These are phyloP conservation scores for Mortierella sp. DNA, from an alignment of 371 early-diverging fungal species.

Conservation along the genomic window DNA sequence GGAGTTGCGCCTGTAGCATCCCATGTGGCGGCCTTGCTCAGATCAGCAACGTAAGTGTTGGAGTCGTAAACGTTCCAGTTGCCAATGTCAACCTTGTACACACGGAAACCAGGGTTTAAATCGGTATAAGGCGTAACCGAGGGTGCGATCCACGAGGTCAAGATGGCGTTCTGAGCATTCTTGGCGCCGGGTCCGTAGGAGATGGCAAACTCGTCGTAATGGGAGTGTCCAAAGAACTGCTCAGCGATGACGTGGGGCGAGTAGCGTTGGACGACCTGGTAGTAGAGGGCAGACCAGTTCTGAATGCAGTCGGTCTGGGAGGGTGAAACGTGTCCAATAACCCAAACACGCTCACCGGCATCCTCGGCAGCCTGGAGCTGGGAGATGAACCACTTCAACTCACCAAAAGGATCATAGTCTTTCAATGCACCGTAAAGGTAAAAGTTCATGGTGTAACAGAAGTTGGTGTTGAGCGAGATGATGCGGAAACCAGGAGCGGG, in stretches of 20 bases:
- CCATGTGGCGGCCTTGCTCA: conserved; percentile 63
- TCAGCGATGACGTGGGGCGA: conserved; percentile 71
- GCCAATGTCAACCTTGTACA: conserved; percentile 67
- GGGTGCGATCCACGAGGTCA: conserved; percentile 67
- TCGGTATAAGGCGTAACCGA: conserved; percentile 66
- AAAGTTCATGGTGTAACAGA: conserved; percentile 70
- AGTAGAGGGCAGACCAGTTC: conserved; percentile 70
- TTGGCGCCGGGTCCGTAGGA: conserved; percentile 62
- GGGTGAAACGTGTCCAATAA: conserved; percentile 71
- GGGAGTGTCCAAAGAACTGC: conserved; percentile 76
- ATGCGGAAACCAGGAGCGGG: conserved; percentile 65
- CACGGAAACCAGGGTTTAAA: conserved; percentile 71
- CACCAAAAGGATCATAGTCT: conserved; percentile 65
- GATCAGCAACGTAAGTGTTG: conserved; percentile 67
- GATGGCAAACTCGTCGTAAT: conserved; percentile 68
- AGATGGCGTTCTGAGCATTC: conserved; percentile 61
- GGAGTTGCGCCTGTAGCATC: conserved; percentile 40
- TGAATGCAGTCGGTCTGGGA: conserved; percentile 68
- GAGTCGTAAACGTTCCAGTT: conserved; percentile 73
- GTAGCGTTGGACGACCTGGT: conserved; percentile 72
- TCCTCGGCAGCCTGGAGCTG: conserved; percentile 71
- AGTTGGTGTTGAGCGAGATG: conserved; percentile 75
- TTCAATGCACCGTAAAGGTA: conserved; percentile 30
- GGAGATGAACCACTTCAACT: conserved; percentile 66
- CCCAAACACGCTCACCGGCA: conserved; percentile 67